Percentiles rank a stretch among this genome's conserved stretches.
These are phyloP conservation scores for Wickerhamomyces rabaulensis DNA, from an alignment of 805 yeast species.

Conservation along the genomic window DNA sequence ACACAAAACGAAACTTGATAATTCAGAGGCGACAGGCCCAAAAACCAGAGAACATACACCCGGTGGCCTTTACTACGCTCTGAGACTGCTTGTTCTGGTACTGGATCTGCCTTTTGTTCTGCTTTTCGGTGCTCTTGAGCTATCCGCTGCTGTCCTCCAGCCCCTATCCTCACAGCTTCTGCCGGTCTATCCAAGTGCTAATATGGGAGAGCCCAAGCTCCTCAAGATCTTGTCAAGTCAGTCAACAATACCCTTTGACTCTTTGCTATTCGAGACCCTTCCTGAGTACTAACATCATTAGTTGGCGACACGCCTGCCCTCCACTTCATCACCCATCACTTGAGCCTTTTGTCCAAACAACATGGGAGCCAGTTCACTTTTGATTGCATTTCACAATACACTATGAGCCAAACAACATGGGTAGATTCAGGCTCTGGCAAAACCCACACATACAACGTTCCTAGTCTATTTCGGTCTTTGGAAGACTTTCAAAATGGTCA, in stretches of 20 bases:
- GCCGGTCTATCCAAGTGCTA: not conserved
- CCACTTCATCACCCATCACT: conserved; percentile 1
- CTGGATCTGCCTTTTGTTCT: too few relatives aligned
- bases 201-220: not conserved
- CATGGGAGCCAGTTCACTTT: not conserved
- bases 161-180: not conserved
- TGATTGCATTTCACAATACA: not conserved
- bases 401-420: not conserved
- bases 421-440: not conserved
- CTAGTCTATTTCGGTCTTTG: not conserved
- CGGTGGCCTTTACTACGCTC: not conserved
- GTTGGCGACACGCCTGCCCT: conserved; percentile 10
- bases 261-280: not conserved
- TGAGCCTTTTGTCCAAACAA: not conserved
- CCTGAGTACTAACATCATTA: not conserved
- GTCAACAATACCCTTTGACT: not conserved
- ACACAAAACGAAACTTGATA: not conserved
- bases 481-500: not conserved
- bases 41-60: too few relatives aligned
- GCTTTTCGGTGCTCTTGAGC: not conserved
- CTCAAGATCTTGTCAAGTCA: not conserved
- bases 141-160: not conserved
- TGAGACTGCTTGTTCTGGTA: not conserved
- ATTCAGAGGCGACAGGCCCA: not conserved
- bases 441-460: not conserved